Evolutionary conservation across 495 filamentous ascomycete genomes (phyloP).

Genomic region (Hypoxylon rickii): DNA sequence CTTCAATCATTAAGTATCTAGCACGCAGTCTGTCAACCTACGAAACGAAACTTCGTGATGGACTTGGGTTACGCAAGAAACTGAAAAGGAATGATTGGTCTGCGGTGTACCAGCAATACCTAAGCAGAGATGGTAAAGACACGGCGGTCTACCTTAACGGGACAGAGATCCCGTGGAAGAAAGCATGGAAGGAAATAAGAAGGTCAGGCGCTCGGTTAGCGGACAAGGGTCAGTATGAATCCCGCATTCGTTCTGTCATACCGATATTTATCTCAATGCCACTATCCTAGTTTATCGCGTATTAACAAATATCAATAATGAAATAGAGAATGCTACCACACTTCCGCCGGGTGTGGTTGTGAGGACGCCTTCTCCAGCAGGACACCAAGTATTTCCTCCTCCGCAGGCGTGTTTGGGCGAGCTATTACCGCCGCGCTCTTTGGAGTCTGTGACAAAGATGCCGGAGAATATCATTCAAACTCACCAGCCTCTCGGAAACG

Average conservation of each 20-base stretch:
- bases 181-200: slow-evolving; percentile 29
- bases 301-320: no score
- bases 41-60: slow-evolving; percentile 28
- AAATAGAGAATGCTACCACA: not conserved
- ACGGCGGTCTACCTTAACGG: slow-evolving; percentile 26
- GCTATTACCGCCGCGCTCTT: not conserved
- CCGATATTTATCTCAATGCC: no score
- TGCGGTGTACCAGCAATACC: slow-evolving; percentile 17
- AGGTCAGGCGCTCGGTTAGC: slow-evolving; percentile 19
- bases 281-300: no score
- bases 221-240: slow-evolving; percentile 1
- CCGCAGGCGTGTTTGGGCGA: not conserved
- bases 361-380: slow-evolving; percentile 30
- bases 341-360: slow-evolving; percentile 27
- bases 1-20: not conserved
- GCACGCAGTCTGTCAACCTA: slow-evolving; percentile 27
- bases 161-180: slow-evolving; percentile 22
- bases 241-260: not conserved
- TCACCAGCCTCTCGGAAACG: no score
- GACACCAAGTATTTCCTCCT: not conserved
- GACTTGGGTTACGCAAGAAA: slow-evolving; percentile 25
- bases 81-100: slow-evolving; percentile 28
- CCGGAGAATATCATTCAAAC: not conserved
- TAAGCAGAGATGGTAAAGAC: slow-evolving; percentile 9
- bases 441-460: not conserved